Base-by-base conservation (phyloP, 2,329 filamentous ascomycete genomes). In the Orbilia oligospora region DNA sequence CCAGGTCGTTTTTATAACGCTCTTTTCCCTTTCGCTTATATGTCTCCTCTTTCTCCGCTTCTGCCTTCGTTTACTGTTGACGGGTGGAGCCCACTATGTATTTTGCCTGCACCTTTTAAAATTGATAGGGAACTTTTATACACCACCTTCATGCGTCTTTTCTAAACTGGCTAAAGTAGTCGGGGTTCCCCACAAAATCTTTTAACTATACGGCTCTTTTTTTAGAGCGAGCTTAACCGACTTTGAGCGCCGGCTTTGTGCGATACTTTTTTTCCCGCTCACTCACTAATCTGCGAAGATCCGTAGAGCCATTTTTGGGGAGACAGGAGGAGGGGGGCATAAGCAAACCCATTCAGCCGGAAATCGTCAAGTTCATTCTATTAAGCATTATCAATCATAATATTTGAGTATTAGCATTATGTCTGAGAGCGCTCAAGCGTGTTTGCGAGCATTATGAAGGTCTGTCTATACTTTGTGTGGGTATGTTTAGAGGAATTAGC, bases 101-200 rank as follows among this genome's bases (percentile, higher is more conserved):
- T 75, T 73, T 69, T 75, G 71, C 71, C 71, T 75, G 64, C 56
- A 9, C 41, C 58, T 63, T 71, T 75, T 75, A 69, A 75, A 75
- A 75, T 75, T 75, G 64, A 51, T 68, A 69, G 70, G 70, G 44
- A 44, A 66, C 38, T 66, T 73, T 73, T 66, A 61, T 67, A 61
- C 36, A 38, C 44, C 18, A 2, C 55, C n/a, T 61, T 20, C 56
- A 61, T 61, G 56, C 56, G 56, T 30, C 20, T 12, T 61, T 61
- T 61, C 24, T 67, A n/a, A 48, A 48, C 9, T 67, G 70, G 70
- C 70, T 73, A 73, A 58, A 73, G 61, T 73, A 22, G 48, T 71
- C 51, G 56, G 49, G 38, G 61, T 61, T 73, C 63, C 70, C 70
- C 70, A 66, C 61, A 73, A 72, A 61, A 44, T 51, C 46, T 20